A percentile compares a stretch with the other conserved stretches of the same genome.
These are phyloP conservation scores for Podila epicladia DNA, from an alignment of 192 early-diverging fungal genomes.

Conservation along the genomic window DNA sequence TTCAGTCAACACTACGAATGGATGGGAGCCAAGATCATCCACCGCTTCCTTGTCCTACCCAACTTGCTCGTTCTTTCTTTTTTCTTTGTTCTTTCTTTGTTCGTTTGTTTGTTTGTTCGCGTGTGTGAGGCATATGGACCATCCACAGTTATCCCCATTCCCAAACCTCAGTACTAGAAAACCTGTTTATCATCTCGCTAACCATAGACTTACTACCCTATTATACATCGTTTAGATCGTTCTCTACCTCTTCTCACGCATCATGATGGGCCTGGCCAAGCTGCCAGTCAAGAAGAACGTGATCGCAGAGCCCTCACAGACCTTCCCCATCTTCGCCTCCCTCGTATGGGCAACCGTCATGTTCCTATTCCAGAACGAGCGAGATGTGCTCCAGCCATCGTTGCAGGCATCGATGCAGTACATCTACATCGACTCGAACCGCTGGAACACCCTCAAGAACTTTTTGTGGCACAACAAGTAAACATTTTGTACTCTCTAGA, in stretches of 20 bases:
- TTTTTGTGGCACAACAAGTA: constrained; percentile 90
- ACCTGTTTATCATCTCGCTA: neutral
- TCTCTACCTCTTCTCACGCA: constrained; percentile 93
- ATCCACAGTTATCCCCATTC: neutral
- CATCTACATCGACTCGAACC: constrained; percentile 89
- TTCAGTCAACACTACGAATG: no score
- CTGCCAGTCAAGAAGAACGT: constrained; percentile 74
- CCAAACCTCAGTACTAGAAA: neutral
- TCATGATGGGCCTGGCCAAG: constrained; percentile 88
- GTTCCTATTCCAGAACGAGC: constrained; percentile 93
- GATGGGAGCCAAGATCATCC: no score
- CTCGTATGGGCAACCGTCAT: constrained; percentile 94
- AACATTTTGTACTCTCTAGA: neutral
- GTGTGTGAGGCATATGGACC: neutral
- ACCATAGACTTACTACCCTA: neutral
- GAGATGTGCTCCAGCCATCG: constrained; percentile 89
- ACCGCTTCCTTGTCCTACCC: no score
- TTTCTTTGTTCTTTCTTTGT: no score
- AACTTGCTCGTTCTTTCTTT: no score
- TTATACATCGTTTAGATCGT: constrained; percentile 71
- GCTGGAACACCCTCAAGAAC: constrained; percentile 77
- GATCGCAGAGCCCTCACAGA: constrained; percentile 78
- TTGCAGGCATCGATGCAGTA: constrained; percentile 95
- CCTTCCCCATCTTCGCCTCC: constrained; percentile 94
- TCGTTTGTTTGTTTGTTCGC: no score